Conservation (phyloP, 2,329 filamentous ascomycete species). For the Colletotrichum cordylinicola region DNA sequence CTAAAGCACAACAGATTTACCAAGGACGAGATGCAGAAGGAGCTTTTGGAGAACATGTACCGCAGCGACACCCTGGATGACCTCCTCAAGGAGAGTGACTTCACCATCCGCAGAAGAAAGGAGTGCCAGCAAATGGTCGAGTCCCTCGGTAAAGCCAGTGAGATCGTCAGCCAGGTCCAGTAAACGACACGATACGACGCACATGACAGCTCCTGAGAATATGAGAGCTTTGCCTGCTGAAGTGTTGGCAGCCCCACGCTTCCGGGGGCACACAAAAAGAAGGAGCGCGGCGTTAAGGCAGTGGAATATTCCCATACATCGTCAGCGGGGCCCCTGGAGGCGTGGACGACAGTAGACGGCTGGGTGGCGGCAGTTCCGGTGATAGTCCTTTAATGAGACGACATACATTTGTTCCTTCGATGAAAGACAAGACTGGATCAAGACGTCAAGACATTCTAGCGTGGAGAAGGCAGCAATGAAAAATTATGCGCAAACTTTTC, state of each 20-base stretch:
- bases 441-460: constrained; percentile 4
- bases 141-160: constrained; percentile 84
- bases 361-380: constrained; percentile 5
- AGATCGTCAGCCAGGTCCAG: constrained; percentile 89
- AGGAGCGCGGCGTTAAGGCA: constrained; percentile 19
- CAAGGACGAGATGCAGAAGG: constrained; percentile 98
- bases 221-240: constrained; percentile 11
- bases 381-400: constrained; percentile 21
- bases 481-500: not conserved
- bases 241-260: constrained; percentile 12
- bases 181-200: constrained; percentile 35
- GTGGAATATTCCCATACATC: constrained; percentile 12
- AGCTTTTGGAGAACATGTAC: constrained; percentile 98
- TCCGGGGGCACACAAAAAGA: constrained; percentile 14
- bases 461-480: constrained; percentile 11
- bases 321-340: constrained; percentile 18
- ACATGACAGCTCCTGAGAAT: constrained; percentile 1
- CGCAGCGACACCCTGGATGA: constrained; percentile 89
- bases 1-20: constrained; percentile 49
- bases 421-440: constrained; percentile 9
- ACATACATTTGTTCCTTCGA: constrained; percentile 12
- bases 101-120: constrained; percentile 92
- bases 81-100: constrained; percentile 96
- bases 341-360: constrained; percentile 9
- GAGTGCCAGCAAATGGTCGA: constrained; percentile 99